Conservation (phyloP, 495 filamentous ascomycete species). For the Tricharina praecox region DNA sequence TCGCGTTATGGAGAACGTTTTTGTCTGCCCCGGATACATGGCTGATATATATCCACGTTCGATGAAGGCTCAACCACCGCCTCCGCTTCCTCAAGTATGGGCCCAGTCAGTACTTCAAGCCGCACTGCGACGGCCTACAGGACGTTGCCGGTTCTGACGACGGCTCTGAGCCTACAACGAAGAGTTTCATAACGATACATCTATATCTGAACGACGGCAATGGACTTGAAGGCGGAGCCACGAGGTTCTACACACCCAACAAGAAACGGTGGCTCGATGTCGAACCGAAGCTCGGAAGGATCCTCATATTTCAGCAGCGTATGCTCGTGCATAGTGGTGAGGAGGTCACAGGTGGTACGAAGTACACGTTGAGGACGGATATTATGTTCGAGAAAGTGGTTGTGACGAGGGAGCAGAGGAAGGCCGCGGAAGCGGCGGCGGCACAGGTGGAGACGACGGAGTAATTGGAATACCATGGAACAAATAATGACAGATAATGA, state of each 20-base stretch:
- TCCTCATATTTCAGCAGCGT: constrained; percentile 46
- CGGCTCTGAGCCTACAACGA: background rate
- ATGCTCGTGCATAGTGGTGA: constrained; percentile 42
- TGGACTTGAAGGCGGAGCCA: constrained; percentile 33
- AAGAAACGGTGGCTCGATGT: constrained; percentile 32
- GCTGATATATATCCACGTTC: no score
- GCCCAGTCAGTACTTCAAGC: constrained; percentile 46
- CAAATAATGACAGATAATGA: no score
- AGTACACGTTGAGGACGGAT: constrained; percentile 46
- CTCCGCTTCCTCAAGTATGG: constrained; percentile 49
- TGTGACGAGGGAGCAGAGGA: constrained; percentile 5
- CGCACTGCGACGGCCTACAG: constrained; percentile 45
- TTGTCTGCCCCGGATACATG: no score
- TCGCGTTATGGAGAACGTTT: no score
- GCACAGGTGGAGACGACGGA: no score
- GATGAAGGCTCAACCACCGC: constrained; percentile 47
- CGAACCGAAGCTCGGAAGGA: constrained; percentile 38
- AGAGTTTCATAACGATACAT: constrained; percentile 46
- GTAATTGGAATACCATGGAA: no score
- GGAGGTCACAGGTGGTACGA: constrained; percentile 39
- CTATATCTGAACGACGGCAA: constrained; percentile 48
- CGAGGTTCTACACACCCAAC: constrained; percentile 36
- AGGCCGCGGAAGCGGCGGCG: constrained; percentile 12
- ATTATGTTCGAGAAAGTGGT: constrained; percentile 36
- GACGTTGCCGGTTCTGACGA: no score